Evolutionary conservation across 73 alveolate species (phyloP), one percentile per base, ranked within the genome.

Genomic region (Paramecium bursaria): DNA sequence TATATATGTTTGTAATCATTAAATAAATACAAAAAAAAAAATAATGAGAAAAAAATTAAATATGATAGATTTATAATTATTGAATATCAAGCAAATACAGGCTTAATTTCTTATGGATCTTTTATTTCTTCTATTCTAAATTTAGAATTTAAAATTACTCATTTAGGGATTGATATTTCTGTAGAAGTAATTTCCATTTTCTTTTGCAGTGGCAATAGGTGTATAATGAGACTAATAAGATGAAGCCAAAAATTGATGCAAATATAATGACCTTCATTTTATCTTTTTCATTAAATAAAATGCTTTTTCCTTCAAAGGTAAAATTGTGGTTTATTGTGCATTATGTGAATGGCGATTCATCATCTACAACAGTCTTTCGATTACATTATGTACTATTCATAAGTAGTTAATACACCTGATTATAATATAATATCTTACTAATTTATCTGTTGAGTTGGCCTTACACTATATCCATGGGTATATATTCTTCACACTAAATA

Each of bases 361-460:
- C 82, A 42, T 67, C 44, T 0, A 39, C 55, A 0, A 23, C 21
- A 21, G 33, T 22, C 33, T 57, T 67, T 26, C 25, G 9, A 42
- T n/a, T 42, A 67, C 82, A 67, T 67, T 67, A 31, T 4, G 82
- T 67, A 1, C 60, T 19, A 19, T 67, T 67, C 82, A 67, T 67
- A 4, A 14, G 4, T 67, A 67, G 44, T n/a, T 44, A 7, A 39
- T 67, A 67, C 26, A 19, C 30, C 76, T 57, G 14, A 57, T 3
- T 19, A 26, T 22, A 11, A 57, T 7, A 30, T 23, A 3, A 57
- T 10, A n/a, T 57, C 17, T 30, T 67, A 33, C 82, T 14, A 42
- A 39, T 17, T 15, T 30, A 0, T 67, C 82, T 21, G 53, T 35
- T 0, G 53, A 31, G 17, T 11, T 2, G 7, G 57, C 50, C 21